Conservation (phyloP, 2,329 filamentous ascomycete species). For the Fusarium avenaceum region DNA sequence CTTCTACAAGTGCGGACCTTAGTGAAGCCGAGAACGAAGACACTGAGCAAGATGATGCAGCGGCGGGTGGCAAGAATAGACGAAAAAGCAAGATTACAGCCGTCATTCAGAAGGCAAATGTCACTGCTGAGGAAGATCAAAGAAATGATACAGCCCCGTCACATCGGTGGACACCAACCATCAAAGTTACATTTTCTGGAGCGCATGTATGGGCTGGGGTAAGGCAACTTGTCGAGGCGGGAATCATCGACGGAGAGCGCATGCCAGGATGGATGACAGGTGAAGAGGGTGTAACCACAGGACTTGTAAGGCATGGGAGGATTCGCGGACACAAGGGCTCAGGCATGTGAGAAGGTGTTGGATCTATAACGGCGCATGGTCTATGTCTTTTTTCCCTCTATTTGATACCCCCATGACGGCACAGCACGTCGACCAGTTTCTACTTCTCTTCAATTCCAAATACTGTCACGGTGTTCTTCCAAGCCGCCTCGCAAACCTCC, state of each 20-base stretch:
- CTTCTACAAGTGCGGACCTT: slow-evolving; percentile 43
- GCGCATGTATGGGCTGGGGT: slow-evolving; percentile 85
- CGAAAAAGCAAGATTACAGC: slow-evolving; percentile 56
- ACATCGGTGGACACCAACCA: slow-evolving; percentile 52
- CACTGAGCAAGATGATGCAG: slow-evolving; percentile 27
- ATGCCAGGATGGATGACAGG: slow-evolving; percentile 96
- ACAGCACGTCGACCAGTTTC: slow-evolving; percentile 27
- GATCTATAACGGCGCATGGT: slow-evolving; percentile 40
- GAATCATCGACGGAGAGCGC: slow-evolving; percentile 78
- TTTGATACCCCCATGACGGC: slow-evolving; percentile 50
- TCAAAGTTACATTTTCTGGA: slow-evolving; percentile 79
- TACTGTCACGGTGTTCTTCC: slow-evolving; percentile 83
- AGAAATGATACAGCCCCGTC: slow-evolving; percentile 47
- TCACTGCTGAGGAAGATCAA: slow-evolving; percentile 40
- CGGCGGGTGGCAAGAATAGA: slow-evolving; percentile 24
- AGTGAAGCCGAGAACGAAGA: slow-evolving; percentile 48
- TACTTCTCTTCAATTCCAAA: slow-evolving; percentile 73
- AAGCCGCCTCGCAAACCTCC: slow-evolving; percentile 87
- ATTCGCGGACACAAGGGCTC: slow-evolving; percentile 71
- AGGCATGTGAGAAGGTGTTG: slow-evolving; percentile 58
- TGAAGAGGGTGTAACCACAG: slow-evolving; percentile 83
- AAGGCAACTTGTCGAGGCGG: slow-evolving; percentile 80
- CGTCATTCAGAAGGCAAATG: slow-evolving; percentile 51
- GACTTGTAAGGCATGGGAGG: slow-evolving; percentile 75
- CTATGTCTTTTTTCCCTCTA: slow-evolving; percentile 48